Percentiles rank a stretch among this genome's conserved stretches.
Evolutionary conservation across 192 early-diverging fungal species (phyloP).

Genomic region (Piromyces finnis): DNA sequence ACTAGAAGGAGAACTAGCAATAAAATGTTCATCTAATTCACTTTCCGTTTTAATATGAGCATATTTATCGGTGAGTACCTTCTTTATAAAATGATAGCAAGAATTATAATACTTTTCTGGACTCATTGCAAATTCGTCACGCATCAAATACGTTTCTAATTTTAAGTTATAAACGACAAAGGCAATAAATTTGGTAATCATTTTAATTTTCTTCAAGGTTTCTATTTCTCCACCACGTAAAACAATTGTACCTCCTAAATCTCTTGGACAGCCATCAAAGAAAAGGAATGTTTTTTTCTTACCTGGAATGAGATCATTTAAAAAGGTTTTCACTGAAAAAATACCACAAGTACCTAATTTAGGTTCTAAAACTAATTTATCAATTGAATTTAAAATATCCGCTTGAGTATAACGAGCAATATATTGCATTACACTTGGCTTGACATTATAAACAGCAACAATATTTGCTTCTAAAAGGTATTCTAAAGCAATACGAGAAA

Average conservation of each 20-base stretch:
- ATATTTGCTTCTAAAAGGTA: constrained; percentile 59
- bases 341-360: constrained; percentile 56
- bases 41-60: constrained; percentile 1
- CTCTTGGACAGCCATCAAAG: constrained; percentile 66
- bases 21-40: constrained; percentile 1
- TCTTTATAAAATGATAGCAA: background rate
- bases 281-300: constrained; percentile 67
- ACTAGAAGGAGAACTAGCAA: constrained; percentile 11
- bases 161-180: constrained; percentile 75
- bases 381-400: constrained; percentile 62
- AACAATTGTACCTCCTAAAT: constrained; percentile 70
- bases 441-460: constrained; percentile 71
- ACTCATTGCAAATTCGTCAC: constrained; percentile 54
- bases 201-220: constrained; percentile 55
- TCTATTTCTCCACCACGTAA: constrained; percentile 63
- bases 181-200: constrained; percentile 61
- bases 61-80: background rate
- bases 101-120: constrained; percentile 4
- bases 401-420: constrained; percentile 75
- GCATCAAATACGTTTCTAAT: constrained; percentile 62
- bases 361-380: constrained; percentile 54
- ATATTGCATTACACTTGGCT: constrained; percentile 63
- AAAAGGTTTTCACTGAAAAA: constrained; percentile 63
- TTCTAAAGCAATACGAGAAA: constrained; percentile 72
- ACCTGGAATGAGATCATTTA: constrained; percentile 62